Conservation (phyloP, 2,329 filamentous ascomycete species). For the Xenoacremonium recifei region DNA sequence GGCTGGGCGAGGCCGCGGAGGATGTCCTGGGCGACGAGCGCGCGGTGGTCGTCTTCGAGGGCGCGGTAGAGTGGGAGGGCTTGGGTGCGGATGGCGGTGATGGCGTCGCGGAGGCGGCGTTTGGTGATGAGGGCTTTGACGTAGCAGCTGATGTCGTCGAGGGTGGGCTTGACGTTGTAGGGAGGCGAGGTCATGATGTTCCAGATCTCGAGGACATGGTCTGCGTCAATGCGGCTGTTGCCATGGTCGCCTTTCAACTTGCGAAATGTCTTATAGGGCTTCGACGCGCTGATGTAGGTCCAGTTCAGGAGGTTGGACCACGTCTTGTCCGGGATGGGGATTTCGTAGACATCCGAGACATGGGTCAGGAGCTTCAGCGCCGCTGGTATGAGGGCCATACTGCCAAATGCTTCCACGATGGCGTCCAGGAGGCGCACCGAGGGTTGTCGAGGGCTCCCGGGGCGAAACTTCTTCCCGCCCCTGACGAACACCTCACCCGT, state of each 20-base stretch:
- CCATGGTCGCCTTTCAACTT: conserved; percentile 25
- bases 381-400: conserved; percentile 59
- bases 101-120: conserved; percentile 27
- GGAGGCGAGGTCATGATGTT: conserved; percentile 57
- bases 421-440: conserved; percentile 58
- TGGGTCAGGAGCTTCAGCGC: conserved; percentile 61
- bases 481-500: conserved; percentile 22
- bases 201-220: conserved; percentile 55
- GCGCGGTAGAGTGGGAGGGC: conserved; percentile 38
- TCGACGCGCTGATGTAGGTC: conserved; percentile 56
- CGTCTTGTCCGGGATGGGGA: conserved; percentile 54
- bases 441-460: conserved; percentile 56
- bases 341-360: conserved; percentile 57
- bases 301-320: conserved; percentile 70
- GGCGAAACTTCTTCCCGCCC: conserved; percentile 39
- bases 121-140: conserved; percentile 37
- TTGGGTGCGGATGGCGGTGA: conserved; percentile 38
- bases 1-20: conserved; percentile 19
- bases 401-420: conserved; percentile 68
- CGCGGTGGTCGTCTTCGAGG: conserved; percentile 23
- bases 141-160: conserved; percentile 53
- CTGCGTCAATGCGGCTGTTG: conserved; percentile 33
- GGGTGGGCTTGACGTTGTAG: conserved; percentile 54
- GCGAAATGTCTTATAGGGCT: conserved; percentile 37
- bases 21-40: conserved; percentile 32